Evolutionary conservation across 1,284 basidiomycete species (phyloP).

Genomic region (Abortiporus biennis): DNA sequence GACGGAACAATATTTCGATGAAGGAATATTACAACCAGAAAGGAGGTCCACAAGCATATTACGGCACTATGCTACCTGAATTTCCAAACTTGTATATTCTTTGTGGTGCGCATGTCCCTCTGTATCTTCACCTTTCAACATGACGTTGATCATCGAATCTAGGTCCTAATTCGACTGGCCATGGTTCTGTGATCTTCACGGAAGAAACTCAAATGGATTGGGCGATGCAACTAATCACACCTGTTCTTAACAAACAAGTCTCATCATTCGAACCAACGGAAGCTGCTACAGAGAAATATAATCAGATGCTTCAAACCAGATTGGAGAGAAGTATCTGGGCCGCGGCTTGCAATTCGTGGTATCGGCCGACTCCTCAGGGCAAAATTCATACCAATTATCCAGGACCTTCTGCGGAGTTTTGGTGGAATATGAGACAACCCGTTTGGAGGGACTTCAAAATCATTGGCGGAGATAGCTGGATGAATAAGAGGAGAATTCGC

Average conservation of each 20-base stretch:
- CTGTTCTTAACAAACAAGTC: conserved; percentile 38
- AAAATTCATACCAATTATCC: conserved; percentile 3
- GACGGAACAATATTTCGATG: conserved; percentile 24
- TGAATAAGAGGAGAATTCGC: too few relatives aligned
- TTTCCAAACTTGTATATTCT: conserved; percentile 34
- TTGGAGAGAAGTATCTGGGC: conserved; percentile 1
- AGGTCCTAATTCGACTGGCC: conserved; percentile 47
- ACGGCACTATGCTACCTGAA: conserved; percentile 32
- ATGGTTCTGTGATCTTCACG: conserved; percentile 45
- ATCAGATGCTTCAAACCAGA: conserved; percentile 35
- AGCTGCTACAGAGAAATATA: conserved; percentile 36
- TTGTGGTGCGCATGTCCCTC: too few relatives aligned
- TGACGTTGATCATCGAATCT: neutral
- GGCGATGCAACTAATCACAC: conserved; percentile 42
- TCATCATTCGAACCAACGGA: conserved; percentile 40
- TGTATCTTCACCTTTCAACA: conserved; percentile 34
- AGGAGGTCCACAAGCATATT: conserved; percentile 34
- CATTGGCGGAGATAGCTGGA: neutral
- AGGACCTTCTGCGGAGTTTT: conserved; percentile 1
- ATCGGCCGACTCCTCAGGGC: conserved; percentile 1
- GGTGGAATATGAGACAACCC: conserved; percentile 4
- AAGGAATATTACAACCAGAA: conserved; percentile 31
- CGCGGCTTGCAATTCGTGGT: conserved; percentile 3
- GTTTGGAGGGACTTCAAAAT: conserved; percentile 6
- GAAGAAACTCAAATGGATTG: conserved; percentile 28